Evolutionary conservation across 306 rosid genomes (phyloP).

Genomic region (Gleditsia sinensis): DNA sequence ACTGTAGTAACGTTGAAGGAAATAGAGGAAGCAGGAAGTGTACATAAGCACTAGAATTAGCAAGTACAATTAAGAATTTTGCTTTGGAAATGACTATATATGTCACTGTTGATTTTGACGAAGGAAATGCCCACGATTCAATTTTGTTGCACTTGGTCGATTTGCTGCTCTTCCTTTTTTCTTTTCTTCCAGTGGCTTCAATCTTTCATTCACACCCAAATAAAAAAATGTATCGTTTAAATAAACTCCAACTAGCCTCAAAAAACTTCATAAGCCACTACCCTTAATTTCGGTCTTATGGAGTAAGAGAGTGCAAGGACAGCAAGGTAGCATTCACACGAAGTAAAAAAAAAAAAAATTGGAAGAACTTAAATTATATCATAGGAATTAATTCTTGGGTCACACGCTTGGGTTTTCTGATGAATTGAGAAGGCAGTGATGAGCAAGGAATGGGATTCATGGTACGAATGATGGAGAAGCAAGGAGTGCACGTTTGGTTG

Average conservation of each 20-base stretch:
- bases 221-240: neutral
- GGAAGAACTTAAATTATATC: constrained; percentile 19
- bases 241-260: neutral
- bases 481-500: constrained; percentile 59
- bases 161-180: neutral
- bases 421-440: too few species aligned
- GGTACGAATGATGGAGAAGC: constrained; percentile 44
- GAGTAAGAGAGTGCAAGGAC: neutral
- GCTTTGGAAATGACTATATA: neutral
- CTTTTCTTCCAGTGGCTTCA: neutral
- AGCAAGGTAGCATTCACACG: constrained; percentile 25
- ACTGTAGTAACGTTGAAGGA: constrained; percentile 5
- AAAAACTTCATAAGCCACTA: too few species aligned
- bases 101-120: constrained; percentile 19
- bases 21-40: constrained; percentile 17
- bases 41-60: constrained; percentile 25
- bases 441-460: too few species aligned
- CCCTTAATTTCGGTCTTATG: neutral
- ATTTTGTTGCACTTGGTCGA: neutral
- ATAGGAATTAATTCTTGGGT: constrained; percentile 32
- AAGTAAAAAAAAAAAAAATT: neutral
- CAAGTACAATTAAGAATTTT: neutral
- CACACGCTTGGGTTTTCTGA: constrained; percentile 21
- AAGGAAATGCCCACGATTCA: constrained; percentile 13
- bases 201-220: constrained; percentile 3